Percentiles rank a stretch among this genome's conserved stretches.
Evolutionary conservation across 2,329 filamentous ascomycete species (phyloP).

Genomic region (Diplodia intermedia): DNA sequence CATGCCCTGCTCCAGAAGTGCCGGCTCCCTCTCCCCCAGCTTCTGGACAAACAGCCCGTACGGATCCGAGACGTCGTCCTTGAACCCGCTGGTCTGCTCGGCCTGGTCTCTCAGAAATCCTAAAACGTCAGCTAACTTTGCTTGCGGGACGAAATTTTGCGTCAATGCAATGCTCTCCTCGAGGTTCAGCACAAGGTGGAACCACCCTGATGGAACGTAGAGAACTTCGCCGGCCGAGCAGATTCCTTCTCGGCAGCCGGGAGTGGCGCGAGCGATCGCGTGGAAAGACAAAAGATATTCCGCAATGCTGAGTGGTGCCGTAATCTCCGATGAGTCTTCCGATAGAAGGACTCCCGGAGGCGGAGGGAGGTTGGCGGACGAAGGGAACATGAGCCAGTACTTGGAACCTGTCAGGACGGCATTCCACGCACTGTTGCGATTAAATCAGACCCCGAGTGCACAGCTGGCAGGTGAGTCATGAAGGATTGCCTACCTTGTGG

Average conservation of each 20-base stretch:
- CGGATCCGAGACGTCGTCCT: slow-evolving; percentile 71
- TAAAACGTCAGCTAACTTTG: slow-evolving; percentile 76
- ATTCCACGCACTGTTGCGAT: slow-evolving; percentile 81
- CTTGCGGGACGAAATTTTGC: slow-evolving; percentile 88
- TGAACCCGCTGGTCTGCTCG: slow-evolving; percentile 88
- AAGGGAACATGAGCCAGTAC: slow-evolving; percentile 99
- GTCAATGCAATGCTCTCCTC: slow-evolving; percentile 86
- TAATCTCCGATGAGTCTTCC: slow-evolving; percentile 89
- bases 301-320: slow-evolving; percentile 91
- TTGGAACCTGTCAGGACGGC: slow-evolving; percentile 88
- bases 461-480: slow-evolving; percentile 1
- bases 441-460: slow-evolving; percentile 41
- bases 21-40: slow-evolving; percentile 68
- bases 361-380: slow-evolving; percentile 64
- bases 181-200: slow-evolving; percentile 93
- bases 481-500: slow-evolving; percentile 49
- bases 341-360: slow-evolving; percentile 93
- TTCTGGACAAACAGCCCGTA: slow-evolving; percentile 77
- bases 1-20: slow-evolving; percentile 68
- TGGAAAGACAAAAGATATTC: slow-evolving; percentile 95
- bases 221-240: slow-evolving; percentile 85
- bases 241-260: slow-evolving; percentile 84
- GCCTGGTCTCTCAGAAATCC: slow-evolving; percentile 81
- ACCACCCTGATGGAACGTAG: slow-evolving; percentile 94
- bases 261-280: slow-evolving; percentile 74